Evolutionary conservation across 495 filamentous ascomycete genomes (phyloP), one percentile per base, ranked within the genome.

Genomic region (Bacidia rubella): DNA sequence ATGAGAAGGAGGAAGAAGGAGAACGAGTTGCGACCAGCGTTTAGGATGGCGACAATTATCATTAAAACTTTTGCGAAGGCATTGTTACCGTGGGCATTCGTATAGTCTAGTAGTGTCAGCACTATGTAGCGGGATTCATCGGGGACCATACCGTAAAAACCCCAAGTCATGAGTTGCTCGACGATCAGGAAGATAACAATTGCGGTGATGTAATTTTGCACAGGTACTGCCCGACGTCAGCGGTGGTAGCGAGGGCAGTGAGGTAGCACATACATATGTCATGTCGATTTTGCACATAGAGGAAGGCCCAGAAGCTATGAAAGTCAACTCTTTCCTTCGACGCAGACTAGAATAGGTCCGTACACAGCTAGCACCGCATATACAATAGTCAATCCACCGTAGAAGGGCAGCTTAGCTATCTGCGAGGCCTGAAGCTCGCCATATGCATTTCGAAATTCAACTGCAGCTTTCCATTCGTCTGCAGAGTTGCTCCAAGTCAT

Each of bases 161-260:
- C 87, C 92, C 92, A 99, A 10, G 92, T 99, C 78, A 95, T 92
- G 58, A 95, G 63, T 78, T 97, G 94, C 67, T 99, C 92, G 12
- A 95, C 65, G 11, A 95, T 84, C 26, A 99, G 74, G 73, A 99
- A 97, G 40, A 90, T 80, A 29, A 99, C 71, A 56, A 96, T 99
- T 15, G 92, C 92, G 4, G 93, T 97, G 60, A 99, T 96, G 66
- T 99, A 97, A 65, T 99, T 97, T 66, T 99, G 92, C n/a, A 99
- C 92, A 15, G 92, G 83, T 57, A 98, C 81, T 87, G 57, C 15
- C 35, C 20, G 41, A 4, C 24, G 58, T 76, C 65, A 79, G 73
- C 53, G 19, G 7, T 9, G 5, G 41, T 44, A 9, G 9, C 20
- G 7, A 44, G 7, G 7, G 9, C 17, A 9, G 19, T 17, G 23